Base-by-base conservation (phyloP, 208 protist species). In the Crithidia thermophila region DNA sequence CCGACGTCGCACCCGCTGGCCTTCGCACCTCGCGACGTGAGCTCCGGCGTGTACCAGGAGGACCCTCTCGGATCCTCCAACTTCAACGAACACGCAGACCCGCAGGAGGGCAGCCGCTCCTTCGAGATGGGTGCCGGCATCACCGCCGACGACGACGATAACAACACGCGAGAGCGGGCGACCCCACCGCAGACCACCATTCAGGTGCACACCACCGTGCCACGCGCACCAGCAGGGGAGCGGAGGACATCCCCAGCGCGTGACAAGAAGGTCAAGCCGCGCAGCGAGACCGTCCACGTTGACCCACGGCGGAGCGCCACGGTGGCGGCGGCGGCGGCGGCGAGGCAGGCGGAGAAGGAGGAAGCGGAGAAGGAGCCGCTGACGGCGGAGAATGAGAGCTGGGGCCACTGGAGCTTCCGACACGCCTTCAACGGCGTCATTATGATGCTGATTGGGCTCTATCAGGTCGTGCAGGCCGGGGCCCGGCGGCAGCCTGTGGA, bases 301-400 rank as follows among this genome's bases (percentile, higher is more conserved):
- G 30, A 55, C 37, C 67, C 42, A 5, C 28, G n/a, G 13, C 51
- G 40, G 50, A 55, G 21, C 23, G 27, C 21, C 36, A 58, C 52
- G 28, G 60, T 68, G 7, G 14, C 68, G 31, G 51, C 68, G 1
- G 58, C 49, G 8, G 51, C 59, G 0, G 47, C 50, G 9, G 42
- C 68, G 20, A 47, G 30, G 58, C 52, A 67, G 40, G 36, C 9
- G 53, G 18, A 18, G n/a, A 53, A 50, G 34, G 27, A 62, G 18
- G 45, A 61, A 23, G 40, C n/a, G 4, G 37, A 20, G 11, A 30
- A n/a, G 37, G 60, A 40, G 14, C 68, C 60, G n/a, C 51, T 63
- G 43, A 67, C 50, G 16, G 65, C 66, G 18, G 65, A 73, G 45
- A 60, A 72, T 5, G 65, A 73, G 34, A 57, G 65, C 42, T 73